Base-by-base conservation (phyloP, 352 stramenopile genomes). In the Phytophthora constricta region DNA sequence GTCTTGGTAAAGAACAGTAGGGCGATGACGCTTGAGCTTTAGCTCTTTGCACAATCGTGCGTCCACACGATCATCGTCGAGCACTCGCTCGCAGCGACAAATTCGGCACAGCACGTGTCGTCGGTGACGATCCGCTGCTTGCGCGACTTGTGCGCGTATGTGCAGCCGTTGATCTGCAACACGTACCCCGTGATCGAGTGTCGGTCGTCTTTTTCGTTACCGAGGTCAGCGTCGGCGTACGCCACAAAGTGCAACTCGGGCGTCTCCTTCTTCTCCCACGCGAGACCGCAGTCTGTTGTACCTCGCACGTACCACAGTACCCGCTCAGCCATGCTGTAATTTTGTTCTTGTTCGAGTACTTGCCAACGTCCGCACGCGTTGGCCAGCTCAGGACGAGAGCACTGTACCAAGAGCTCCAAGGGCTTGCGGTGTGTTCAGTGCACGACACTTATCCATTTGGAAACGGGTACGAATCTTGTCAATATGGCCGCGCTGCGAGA, bases 1-100 rank as follows among this genome's bases (percentile, higher is more conserved):
- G 8, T 49, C 33, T 39, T 48, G 3, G 7, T 49, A 49, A 4
- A 58, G 10, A 23, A 58, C 10, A 1, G 22, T 49, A 17, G 34
- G 37, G 7, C n/a, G 19, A 9, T 39, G 1, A 16, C 19, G 23
- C 17, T 25, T 37, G 8, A 58, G 22, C 33, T 58, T 49, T 20
- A 62, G 14, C 28, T 62, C 55, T 20, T 49, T 55, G 13, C 43
- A 55, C 31, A 55, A 62, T 62, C 48, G 20, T 62, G 55, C 11
- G 31, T 48, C 42, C 43, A 47, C 1, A 54, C 11, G 14, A 54
- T 48, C 26, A 54, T 49, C 5, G 13, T 54, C 8, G 55, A 54
- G 22, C 43, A 54, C 19, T 53, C 54, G 28, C 42, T 62, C 20
- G 54, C 54, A 23, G 55, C 55, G 3, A n/a, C 43, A 19, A 62